These are phyloP conservation scores for Boletellus sp. DNA, from an alignment of 1,284 basidiomycete genomes.

Conservation along the genomic window DNA sequence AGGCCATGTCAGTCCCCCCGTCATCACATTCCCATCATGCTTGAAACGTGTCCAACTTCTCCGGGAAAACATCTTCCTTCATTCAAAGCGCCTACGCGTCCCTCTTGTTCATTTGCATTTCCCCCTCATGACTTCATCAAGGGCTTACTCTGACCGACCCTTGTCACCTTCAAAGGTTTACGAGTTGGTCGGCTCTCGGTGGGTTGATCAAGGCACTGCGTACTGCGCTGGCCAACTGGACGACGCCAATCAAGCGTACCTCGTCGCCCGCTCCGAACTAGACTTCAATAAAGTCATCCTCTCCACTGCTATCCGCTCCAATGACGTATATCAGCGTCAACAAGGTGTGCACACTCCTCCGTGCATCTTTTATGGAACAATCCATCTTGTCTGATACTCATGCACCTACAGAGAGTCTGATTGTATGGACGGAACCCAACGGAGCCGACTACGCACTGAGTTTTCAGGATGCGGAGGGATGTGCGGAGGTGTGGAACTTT, in stretches of 20 bases:
- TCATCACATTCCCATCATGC: conserved; percentile 21
- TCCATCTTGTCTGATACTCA: conserved; percentile 11
- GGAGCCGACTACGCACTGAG: conserved; percentile 95
- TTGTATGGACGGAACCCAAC: conserved; percentile 98
- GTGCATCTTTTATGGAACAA: neutral
- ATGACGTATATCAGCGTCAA: conserved; percentile 88
- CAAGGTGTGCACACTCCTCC: conserved; percentile 61
- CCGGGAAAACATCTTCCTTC: conserved; percentile 12
- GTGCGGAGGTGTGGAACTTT: conserved; percentile 96
- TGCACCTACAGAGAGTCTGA: conserved; percentile 76
- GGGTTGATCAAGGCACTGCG: conserved; percentile 93
- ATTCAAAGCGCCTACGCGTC: conserved; percentile 17
- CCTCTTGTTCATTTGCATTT: conserved; percentile 22
- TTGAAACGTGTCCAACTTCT: conserved; percentile 24
- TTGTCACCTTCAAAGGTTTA: conserved; percentile 67
- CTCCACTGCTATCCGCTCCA: conserved; percentile 70
- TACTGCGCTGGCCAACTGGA: conserved; percentile 89
- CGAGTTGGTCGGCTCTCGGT: conserved; percentile 82
- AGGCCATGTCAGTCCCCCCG: conserved; percentile 14
- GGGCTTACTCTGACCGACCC: conserved; percentile 29
- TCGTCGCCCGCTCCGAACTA: conserved; percentile 81
- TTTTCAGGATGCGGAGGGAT: conserved; percentile 96
- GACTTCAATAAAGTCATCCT: conserved; percentile 69
- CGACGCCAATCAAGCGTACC: conserved; percentile 72
- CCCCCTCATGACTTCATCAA: conserved; percentile 33